Conservation (phyloP, 257 asterid species). For the Linderniella brevidens region DNA sequence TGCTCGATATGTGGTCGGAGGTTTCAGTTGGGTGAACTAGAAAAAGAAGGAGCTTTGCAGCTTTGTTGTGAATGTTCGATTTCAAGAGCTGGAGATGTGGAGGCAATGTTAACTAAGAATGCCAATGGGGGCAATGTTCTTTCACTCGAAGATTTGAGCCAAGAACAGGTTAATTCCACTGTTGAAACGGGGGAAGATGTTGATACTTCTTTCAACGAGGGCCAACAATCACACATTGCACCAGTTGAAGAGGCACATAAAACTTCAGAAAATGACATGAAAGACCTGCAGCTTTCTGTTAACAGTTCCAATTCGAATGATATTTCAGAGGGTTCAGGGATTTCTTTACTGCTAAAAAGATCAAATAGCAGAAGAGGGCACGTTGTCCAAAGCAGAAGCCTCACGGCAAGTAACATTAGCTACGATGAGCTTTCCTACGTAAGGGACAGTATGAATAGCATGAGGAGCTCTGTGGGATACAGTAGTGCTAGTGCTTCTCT, state of each 20-base stretch:
- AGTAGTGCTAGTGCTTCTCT: slow-evolving; percentile 38
- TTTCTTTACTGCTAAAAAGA: slow-evolving; percentile 46
- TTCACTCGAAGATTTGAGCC: slow-evolving; percentile 17
- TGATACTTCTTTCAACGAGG: slow-evolving; percentile 13
- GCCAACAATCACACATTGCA: slow-evolving; percentile 11
- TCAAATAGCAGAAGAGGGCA: slow-evolving; percentile 44
- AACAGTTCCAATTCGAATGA: slow-evolving; percentile 8
- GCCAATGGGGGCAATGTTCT: slow-evolving; percentile 15
- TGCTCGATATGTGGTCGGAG: too few species aligned
- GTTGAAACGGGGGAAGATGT: slow-evolving; percentile 15
- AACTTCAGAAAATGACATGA: too few species aligned
- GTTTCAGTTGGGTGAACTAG: too few species aligned
- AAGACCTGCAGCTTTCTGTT: too few species aligned
- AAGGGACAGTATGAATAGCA: slow-evolving; percentile 53
- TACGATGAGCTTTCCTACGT: slow-evolving; percentile 64
- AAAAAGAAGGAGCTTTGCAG: too few species aligned
- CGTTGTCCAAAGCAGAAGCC: slow-evolving; percentile 62
- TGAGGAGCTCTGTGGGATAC: slow-evolving; percentile 64
- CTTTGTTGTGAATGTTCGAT: too few species aligned
- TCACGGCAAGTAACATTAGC: slow-evolving; percentile 51
- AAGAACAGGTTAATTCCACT: slow-evolving; percentile 7
- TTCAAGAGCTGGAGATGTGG: too few species aligned
- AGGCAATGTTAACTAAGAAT: slow-evolving; percentile 10
- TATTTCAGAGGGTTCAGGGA: slow-evolving; percentile 55
- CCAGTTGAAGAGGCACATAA: too few species aligned